Conservation (phyloP, 2,329 filamentous ascomycete species). For the Ascochyta lentis region DNA sequence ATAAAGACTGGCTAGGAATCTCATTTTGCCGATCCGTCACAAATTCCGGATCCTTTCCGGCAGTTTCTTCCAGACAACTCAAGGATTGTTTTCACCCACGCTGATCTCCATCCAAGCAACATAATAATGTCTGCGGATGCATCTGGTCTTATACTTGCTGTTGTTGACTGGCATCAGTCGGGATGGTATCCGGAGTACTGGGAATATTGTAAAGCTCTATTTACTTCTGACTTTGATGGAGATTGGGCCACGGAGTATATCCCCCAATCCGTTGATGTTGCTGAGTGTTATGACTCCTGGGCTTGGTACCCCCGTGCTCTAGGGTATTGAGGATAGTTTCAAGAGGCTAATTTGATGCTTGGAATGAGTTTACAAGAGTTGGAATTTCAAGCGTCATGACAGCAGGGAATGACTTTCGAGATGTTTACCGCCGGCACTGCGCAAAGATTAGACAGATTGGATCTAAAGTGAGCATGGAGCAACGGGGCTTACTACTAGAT, state of each 20-base stretch:
- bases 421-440: no score
- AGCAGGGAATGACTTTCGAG: no score
- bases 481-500: no score
- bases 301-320: slow-evolving; percentile 3
- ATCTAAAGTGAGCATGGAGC: no score
- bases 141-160: slow-evolving; percentile 39
- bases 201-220: slow-evolving; percentile 14
- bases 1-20: slow-evolving; percentile 21
- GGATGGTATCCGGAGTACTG: slow-evolving; percentile 37
- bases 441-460: no score
- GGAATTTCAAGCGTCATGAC: no score
- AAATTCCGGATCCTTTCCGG: slow-evolving; percentile 12
- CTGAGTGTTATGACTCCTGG: slow-evolving; percentile 1
- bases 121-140: slow-evolving; percentile 76
- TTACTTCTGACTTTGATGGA: not conserved
- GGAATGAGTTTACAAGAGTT: no score
- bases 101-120: slow-evolving; percentile 92
- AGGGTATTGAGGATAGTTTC: slow-evolving; percentile 1
- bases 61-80: slow-evolving; percentile 35
- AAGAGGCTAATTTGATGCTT: no score
- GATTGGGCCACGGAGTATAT: slow-evolving; percentile 8
- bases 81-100: slow-evolving; percentile 74
- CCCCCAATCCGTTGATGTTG: slow-evolving; percentile 5
- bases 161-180: slow-evolving; percentile 46
- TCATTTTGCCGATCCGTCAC: slow-evolving; percentile 3